Evolutionary conservation across 31 red algal genomes (phyloP).

Genomic region (Asparagopsis taxiformis): DNA sequence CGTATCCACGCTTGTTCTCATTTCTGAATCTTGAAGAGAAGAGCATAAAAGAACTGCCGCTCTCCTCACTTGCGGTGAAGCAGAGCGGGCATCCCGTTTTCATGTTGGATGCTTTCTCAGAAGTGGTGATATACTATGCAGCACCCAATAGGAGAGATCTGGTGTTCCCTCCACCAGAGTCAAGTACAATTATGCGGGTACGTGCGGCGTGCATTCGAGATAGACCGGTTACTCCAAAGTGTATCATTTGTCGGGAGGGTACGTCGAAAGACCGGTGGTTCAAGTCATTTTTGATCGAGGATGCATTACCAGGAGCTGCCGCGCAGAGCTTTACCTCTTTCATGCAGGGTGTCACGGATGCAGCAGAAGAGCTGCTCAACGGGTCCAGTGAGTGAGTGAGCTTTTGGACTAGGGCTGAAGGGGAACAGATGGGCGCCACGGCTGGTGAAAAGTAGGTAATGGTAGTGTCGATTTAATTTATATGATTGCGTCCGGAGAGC

Average conservation of each 20-base stretch:
- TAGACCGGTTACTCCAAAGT: slow-evolving; percentile 52
- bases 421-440: too few relatives aligned
- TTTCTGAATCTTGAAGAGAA: slow-evolving; percentile 57
- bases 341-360: slow-evolving; percentile 21
- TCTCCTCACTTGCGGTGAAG: slow-evolving; percentile 49
- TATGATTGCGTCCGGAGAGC: too few relatives aligned
- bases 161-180: slow-evolving; percentile 53
- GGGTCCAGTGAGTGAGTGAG: too few relatives aligned
- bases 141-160: slow-evolving; percentile 14
- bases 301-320: slow-evolving; percentile 15
- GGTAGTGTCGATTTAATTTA: too few relatives aligned
- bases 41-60: slow-evolving; percentile 23
- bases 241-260: slow-evolving; percentile 44
- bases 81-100: slow-evolving; percentile 55
- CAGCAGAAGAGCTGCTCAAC: not conserved
- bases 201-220: slow-evolving; percentile 33
- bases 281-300: slow-evolving; percentile 64
- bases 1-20: slow-evolving; percentile 52
- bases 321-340: slow-evolving; percentile 18
- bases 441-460: too few relatives aligned
- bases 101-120: slow-evolving; percentile 69
- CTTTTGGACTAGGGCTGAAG: too few relatives aligned
- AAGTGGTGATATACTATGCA: slow-evolving; percentile 55
- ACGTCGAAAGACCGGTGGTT: slow-evolving; percentile 69
- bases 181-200: slow-evolving; percentile 43